phyloP scores from a whole-genome alignment of 2,329 filamentous ascomycete species.

The Triangularia verruculosa region DNA sequence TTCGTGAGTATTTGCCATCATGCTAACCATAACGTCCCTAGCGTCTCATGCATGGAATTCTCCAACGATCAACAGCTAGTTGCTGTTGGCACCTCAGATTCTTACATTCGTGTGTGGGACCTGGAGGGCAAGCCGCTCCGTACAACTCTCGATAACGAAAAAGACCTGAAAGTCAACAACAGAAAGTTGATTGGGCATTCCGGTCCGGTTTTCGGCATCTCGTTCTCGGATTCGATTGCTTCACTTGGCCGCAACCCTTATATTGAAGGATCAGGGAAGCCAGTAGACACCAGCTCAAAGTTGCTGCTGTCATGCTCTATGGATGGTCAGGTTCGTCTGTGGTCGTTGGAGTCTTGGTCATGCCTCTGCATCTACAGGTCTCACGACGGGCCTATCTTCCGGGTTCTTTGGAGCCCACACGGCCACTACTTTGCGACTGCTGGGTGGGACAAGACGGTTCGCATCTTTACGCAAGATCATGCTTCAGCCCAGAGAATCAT shows the following conservation, averaged over 20 bases:
- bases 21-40: slow-evolving; percentile 34
- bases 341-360: slow-evolving; percentile 90
- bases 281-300: slow-evolving; percentile 58
- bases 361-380: slow-evolving; percentile 92
- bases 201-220: slow-evolving; percentile 81
- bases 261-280: slow-evolving; percentile 42
- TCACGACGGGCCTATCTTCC: slow-evolving; percentile 85
- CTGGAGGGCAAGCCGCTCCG: slow-evolving; percentile 79
- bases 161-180: slow-evolving; percentile 59
- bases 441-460: slow-evolving; percentile 84
- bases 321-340: slow-evolving; percentile 84
- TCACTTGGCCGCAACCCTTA: slow-evolving; percentile 49
- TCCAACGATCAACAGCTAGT: slow-evolving; percentile 86
- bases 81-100: slow-evolving; percentile 86
- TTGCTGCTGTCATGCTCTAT: slow-evolving; percentile 83
- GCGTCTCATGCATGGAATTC: slow-evolving; percentile 91
- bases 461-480: slow-evolving; percentile 90
- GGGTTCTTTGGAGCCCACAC: slow-evolving; percentile 84
- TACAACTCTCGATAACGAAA: slow-evolving; percentile 59
- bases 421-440: slow-evolving; percentile 92
- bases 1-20: background rate
- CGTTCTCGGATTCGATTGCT: slow-evolving; percentile 75
- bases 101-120: slow-evolving; percentile 93
- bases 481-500: slow-evolving; percentile 85
- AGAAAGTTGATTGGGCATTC: slow-evolving; percentile 83